Evolutionary conservation across 768 basidiomycete species (phyloP).

Genomic region (Suillus sp.): DNA sequence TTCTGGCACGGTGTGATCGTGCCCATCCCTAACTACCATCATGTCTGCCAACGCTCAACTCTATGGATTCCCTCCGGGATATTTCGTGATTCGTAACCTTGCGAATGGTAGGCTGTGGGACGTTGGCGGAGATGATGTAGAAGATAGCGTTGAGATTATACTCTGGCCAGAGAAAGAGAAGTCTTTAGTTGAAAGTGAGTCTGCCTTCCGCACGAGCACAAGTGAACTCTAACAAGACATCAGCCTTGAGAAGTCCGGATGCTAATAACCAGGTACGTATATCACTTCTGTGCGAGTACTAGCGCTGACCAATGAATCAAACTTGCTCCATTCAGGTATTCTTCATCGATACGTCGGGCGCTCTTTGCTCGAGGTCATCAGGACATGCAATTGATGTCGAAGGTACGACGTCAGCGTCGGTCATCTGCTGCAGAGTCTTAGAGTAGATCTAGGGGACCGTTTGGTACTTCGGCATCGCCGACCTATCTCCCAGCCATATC

Average conservation of each 20-base stretch:
- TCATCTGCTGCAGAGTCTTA: constrained; percentile 14
- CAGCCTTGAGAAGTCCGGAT: constrained; percentile 67
- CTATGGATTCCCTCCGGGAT: constrained; percentile 40
- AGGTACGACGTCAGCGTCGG: constrained; percentile 42
- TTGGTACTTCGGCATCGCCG: constrained; percentile 77
- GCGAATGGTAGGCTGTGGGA: constrained; percentile 40
- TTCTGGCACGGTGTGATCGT: neutral
- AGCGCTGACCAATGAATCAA: neutral
- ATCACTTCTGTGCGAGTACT: neutral
- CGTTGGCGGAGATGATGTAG: constrained; percentile 33
- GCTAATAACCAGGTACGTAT: constrained; percentile 70
- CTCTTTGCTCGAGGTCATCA: constrained; percentile 73
- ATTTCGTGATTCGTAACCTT: constrained; percentile 42
- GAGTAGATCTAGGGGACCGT: constrained; percentile 48
- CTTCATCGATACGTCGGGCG: constrained; percentile 78
- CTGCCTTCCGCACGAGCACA: constrained; percentile 9
- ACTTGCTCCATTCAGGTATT: constrained; percentile 58
- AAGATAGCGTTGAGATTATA: constrained; percentile 49
- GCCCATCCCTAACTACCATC: neutral
- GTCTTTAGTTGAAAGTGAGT: constrained; percentile 76
- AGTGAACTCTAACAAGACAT: neutral
- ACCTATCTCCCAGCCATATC: constrained; percentile 75
- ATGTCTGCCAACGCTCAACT: constrained; percentile 28
- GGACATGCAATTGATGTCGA: constrained; percentile 85
- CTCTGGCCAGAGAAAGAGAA: constrained; percentile 76